Conservation (phyloP, 768 basidiomycete genomes). For the Trametes meyenii region DNA sequence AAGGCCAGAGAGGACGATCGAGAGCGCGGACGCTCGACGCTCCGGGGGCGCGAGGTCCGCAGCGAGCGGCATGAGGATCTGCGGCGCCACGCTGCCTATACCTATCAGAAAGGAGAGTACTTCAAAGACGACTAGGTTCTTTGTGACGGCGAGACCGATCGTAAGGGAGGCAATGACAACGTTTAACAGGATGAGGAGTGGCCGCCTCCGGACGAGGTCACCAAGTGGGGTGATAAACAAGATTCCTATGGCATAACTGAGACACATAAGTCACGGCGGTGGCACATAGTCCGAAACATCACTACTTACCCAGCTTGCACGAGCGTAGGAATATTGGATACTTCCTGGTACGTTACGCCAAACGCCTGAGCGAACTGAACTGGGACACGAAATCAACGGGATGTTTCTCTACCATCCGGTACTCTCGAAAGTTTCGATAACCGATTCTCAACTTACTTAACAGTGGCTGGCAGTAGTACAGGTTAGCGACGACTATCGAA, state of each 20-base stretch:
- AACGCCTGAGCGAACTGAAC: constrained; percentile 40
- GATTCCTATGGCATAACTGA: constrained; percentile 34
- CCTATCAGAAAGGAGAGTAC: constrained; percentile 73
- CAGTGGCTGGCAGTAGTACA: constrained; percentile 85
- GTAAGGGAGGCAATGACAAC: constrained; percentile 58
- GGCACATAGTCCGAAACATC: not conserved
- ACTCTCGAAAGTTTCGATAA: not conserved
- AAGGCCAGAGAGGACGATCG: constrained; percentile 67
- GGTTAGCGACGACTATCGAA: constrained; percentile 61
- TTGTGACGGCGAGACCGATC: constrained; percentile 71
- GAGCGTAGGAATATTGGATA: constrained; percentile 62
- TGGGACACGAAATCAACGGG: not conserved
- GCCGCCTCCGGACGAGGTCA: constrained; percentile 77
- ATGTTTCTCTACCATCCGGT: not conserved
- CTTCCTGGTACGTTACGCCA: constrained; percentile 38
- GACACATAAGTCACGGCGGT: not conserved
- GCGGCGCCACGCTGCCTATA: constrained; percentile 68
- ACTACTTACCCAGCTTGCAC: constrained; percentile 62
- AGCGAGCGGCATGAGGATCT: constrained; percentile 74
- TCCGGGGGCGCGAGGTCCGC: constrained; percentile 82
- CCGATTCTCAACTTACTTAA: constrained; percentile 47
- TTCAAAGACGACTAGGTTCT: constrained; percentile 61
- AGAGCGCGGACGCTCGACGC: constrained; percentile 72
- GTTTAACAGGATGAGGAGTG: constrained; percentile 64
- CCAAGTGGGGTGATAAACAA: constrained; percentile 81